Evolutionary conservation across 306 rosid species (phyloP), one percentile per base, ranked within the genome.

Genomic region (Trifolium pratense): DNA sequence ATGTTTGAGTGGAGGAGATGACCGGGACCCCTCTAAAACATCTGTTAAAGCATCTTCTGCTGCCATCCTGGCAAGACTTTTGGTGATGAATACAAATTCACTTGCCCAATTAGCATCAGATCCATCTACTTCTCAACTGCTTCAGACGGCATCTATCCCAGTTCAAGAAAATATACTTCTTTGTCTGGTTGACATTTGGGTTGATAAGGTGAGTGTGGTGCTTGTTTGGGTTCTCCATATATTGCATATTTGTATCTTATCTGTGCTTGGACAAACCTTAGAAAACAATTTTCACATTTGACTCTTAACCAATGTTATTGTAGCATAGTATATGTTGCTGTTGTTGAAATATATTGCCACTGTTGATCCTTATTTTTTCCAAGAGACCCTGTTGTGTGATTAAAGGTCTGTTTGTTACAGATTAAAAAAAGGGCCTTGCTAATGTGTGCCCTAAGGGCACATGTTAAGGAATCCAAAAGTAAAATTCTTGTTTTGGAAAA

Each of bases 51-150:
- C 96, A 83, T 89, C 84, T 80, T 85, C 97, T 76, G 98, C 96
- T 86, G 92, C 98, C 84, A 89, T 91, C 80, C 86, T 94, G 55
- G 98, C 97, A 70, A 91, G 97, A 82, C 74, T 94, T 80, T 82
- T 94, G 91, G 96, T 94, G 79, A 89, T 89, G 96, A 91, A 89
- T 88, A 89, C 98, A 78, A 94, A 87, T 73, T 84, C 88, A 74
- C 91, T 94, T 68, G 98, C 94, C 39, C 96, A 91, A 49, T 84
- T 93, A 76, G 87, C 91, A 21, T 87, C 91, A 9, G 97, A 93
- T 80, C 88, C 90, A 77, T 93, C 98, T 49, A 89, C 88, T 70
- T 59, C 69, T 36, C 68, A 70, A 55, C 86, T 91, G 63, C 97
- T 93, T 66, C 97, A 88, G 72, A 78, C 83, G 23, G 87, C 89